Evolutionary conservation across 2,329 filamentous ascomycete genomes (phyloP).

Genomic region (Thielaviopsis cerberus): DNA sequence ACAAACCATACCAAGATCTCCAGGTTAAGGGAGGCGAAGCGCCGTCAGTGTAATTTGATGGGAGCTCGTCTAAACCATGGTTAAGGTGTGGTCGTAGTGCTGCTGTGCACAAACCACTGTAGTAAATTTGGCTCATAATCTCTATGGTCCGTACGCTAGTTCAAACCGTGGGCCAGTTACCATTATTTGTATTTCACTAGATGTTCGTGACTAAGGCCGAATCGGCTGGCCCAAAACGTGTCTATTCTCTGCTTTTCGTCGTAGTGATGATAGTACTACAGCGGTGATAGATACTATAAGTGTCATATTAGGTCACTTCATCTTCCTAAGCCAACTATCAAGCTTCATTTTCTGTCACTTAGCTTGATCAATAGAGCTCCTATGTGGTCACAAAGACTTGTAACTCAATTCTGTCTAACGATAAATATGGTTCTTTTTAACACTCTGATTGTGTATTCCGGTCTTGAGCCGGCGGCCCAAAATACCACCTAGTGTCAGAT

Average conservation of each 20-base stretch:
- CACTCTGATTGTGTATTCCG: background rate
- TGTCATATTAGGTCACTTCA: too few species aligned
- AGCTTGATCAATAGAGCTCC: background rate
- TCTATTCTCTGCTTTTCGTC: background rate
- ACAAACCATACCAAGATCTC: background rate
- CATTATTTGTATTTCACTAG: background rate
- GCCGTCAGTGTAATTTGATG: background rate
- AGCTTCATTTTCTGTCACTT: background rate
- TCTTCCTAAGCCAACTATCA: too few species aligned
- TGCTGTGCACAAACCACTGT: background rate
- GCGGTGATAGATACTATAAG: too few species aligned
- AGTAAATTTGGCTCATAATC: background rate
- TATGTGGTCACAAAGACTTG: background rate
- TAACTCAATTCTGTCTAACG: background rate
- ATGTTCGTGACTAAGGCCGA: background rate
- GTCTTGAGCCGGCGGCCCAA: background rate
- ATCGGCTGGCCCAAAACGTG: background rate
- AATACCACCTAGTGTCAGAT: background rate
- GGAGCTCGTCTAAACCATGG: background rate
- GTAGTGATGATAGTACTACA: too few species aligned
- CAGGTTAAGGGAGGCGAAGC: background rate
- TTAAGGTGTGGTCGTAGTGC: background rate
- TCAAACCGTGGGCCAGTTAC: background rate
- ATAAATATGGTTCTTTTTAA: background rate
- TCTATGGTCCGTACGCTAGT: background rate